Conservation (phyloP, 1,284 basidiomycete genomes). For the Cystobasidium sp. region DNA sequence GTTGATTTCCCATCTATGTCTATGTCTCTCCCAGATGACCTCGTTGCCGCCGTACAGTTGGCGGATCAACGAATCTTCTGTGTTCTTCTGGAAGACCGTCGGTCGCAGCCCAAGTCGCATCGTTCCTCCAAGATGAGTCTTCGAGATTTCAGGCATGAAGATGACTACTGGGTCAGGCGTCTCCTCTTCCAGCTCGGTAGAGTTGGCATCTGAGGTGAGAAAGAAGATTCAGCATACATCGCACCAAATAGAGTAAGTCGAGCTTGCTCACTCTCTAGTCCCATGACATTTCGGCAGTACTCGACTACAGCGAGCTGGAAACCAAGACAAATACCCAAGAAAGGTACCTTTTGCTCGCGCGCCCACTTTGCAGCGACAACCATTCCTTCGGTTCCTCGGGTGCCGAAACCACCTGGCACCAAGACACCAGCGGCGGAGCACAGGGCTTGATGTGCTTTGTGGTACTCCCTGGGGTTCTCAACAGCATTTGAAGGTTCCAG, state of each 20-base stretch:
- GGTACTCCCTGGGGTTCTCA: slow-evolving; percentile 82
- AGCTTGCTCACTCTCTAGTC: slow-evolving; percentile 65
- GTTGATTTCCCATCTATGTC: slow-evolving; percentile 97
- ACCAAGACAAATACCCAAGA: slow-evolving; percentile 94
- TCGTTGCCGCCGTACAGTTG: slow-evolving; percentile 82
- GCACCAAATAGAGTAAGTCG: not conserved
- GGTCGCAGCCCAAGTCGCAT: slow-evolving; percentile 96
- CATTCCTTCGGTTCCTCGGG: slow-evolving; percentile 96
- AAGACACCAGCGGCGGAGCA: slow-evolving; percentile 91
- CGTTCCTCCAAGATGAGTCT: slow-evolving; percentile 96
- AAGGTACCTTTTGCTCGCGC: slow-evolving; percentile 90
- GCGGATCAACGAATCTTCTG: slow-evolving; percentile 70
- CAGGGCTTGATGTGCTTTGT: slow-evolving; percentile 92
- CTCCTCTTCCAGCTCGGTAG: slow-evolving; percentile 70
- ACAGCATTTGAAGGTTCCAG: slow-evolving; percentile 81
- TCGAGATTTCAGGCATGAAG: slow-evolving; percentile 99
- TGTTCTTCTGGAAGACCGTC: slow-evolving; percentile 76
- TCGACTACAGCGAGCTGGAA: slow-evolving; percentile 98
- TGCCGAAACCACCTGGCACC: slow-evolving; percentile 93
- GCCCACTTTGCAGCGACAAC: slow-evolving; percentile 96
- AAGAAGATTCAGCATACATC: not conserved
- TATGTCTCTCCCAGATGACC: slow-evolving; percentile 94
- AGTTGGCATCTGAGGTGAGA: not conserved
- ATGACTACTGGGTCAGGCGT: slow-evolving; percentile 76
- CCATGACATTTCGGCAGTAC: slow-evolving; percentile 86